phyloP scores from a whole-genome alignment of 179 eudicot genomes.

The Amaranthus tricolor region DNA sequence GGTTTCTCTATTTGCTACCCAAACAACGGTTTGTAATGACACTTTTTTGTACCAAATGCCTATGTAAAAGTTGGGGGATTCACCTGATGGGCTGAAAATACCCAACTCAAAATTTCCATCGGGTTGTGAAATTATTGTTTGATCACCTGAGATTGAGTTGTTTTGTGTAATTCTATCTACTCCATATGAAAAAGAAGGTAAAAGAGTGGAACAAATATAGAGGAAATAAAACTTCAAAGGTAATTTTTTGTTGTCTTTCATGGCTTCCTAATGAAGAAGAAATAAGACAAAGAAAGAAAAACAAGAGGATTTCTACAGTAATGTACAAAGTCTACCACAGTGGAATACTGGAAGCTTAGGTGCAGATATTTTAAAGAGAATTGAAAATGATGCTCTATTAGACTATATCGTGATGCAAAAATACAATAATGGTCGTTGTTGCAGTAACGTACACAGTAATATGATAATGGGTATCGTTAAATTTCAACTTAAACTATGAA shows the following conservation, averaged over 20 bases:
- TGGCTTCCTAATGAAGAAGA: background rate
- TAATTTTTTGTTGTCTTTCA: slow-evolving; percentile 10
- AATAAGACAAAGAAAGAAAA: background rate
- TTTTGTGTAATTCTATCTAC: slow-evolving; percentile 24
- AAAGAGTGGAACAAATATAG: slow-evolving; percentile 3
- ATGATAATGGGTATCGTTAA: too few species aligned
- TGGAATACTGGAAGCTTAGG: too few species aligned
- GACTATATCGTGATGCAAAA: too few species aligned
- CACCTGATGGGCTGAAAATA: slow-evolving; percentile 44
- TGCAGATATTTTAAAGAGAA: too few species aligned
- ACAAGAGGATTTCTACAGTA: background rate
- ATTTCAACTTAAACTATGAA: too few species aligned
- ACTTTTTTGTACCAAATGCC: slow-evolving; percentile 63
- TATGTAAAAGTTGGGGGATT: slow-evolving; percentile 46
- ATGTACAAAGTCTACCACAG: too few species aligned
- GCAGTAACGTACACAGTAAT: too few species aligned
- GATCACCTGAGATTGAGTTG: slow-evolving; percentile 38
- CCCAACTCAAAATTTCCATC: slow-evolving; percentile 47
- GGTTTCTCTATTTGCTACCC: slow-evolving; percentile 64
- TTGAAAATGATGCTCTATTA: too few species aligned
- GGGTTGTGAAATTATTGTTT: slow-evolving; percentile 39
- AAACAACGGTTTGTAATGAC: slow-evolving; percentile 40
- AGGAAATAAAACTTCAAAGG: slow-evolving; percentile 20
- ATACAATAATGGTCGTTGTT: too few species aligned
- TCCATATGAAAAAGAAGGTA: slow-evolving; percentile 12